Conservation (phyloP, 768 basidiomycete genomes). For the Leucogyrophana mollusca region DNA sequence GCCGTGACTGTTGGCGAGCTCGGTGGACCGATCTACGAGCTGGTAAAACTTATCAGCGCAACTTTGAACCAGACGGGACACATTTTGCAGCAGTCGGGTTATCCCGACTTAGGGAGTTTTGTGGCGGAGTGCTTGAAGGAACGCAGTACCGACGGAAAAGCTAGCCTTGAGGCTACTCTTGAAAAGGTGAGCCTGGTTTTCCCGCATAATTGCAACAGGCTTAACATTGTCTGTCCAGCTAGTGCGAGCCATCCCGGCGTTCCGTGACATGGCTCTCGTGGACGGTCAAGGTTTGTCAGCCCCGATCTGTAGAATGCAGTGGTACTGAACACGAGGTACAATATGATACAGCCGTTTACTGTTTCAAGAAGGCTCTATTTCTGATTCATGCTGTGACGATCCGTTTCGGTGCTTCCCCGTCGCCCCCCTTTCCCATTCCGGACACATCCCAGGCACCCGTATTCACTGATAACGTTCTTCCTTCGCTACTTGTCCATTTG, state of each 20-base stretch:
- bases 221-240: slow-evolving; percentile 44
- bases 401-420: slow-evolving; percentile 59
- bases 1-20: slow-evolving; percentile 75
- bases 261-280: slow-evolving; percentile 73
- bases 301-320: slow-evolving; percentile 5
- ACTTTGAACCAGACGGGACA: slow-evolving; percentile 74
- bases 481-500: slow-evolving; percentile 77
- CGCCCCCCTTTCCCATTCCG: slow-evolving; percentile 62
- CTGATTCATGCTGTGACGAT: slow-evolving; percentile 67
- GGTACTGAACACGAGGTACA: not conserved
- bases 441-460: slow-evolving; percentile 57
- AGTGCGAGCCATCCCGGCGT: slow-evolving; percentile 75
- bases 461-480: slow-evolving; percentile 81
- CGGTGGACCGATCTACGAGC: slow-evolving; percentile 69
- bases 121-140: slow-evolving; percentile 67
- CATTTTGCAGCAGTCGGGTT: slow-evolving; percentile 57
- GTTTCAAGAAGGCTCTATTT: slow-evolving; percentile 89
- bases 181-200: slow-evolving; percentile 50
- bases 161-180: slow-evolving; percentile 56
- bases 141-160: slow-evolving; percentile 26
- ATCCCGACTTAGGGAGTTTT: slow-evolving; percentile 72
- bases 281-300: slow-evolving; percentile 55
- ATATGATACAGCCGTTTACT: slow-evolving; percentile 62
- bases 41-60: slow-evolving; percentile 64
- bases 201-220: not conserved